phyloP scores from a whole-genome alignment of 805 yeast species.

The Starmerella bombicola region DNA sequence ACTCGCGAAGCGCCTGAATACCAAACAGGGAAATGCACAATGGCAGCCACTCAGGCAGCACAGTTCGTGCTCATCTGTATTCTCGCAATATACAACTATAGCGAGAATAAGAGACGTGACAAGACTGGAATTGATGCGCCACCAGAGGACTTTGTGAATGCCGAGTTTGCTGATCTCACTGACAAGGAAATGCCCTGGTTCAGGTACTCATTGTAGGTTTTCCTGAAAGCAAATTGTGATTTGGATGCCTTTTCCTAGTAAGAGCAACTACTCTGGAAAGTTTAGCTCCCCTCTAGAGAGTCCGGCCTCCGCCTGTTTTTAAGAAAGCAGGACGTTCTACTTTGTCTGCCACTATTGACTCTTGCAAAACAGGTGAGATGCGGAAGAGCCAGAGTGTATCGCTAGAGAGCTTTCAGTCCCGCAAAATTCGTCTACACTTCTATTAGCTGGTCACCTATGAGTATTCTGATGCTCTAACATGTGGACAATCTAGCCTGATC shows the following conservation, averaged over 20 bases:
- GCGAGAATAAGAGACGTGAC: conserved; percentile 12
- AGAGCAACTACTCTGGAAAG: background rate
- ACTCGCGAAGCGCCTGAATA: conserved; percentile 48
- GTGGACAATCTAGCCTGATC: too few relatives aligned
- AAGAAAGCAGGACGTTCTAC: too few relatives aligned
- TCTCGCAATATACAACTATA: background rate
- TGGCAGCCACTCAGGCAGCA: conserved; percentile 41
- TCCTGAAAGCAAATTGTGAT: background rate
- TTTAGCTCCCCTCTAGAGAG: background rate
- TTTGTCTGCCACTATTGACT: too few relatives aligned
- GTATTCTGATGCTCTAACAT: too few relatives aligned
- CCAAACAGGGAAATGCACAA: conserved; percentile 44
- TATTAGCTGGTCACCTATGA: too few relatives aligned
- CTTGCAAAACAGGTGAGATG: too few relatives aligned
- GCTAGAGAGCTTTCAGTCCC: too few relatives aligned
- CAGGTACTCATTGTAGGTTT: conserved; percentile 32
- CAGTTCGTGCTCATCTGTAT: conserved; percentile 24
- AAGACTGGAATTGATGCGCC: conserved; percentile 8
- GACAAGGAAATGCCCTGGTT: conserved; percentile 43
- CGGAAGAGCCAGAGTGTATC: too few relatives aligned
- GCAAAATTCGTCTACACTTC: too few relatives aligned
- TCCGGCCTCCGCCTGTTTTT: too few relatives aligned
- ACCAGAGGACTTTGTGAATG: conserved; percentile 8
- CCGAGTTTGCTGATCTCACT: conserved; percentile 39
- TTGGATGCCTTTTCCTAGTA: background rate